Base-by-base conservation (phyloP, 2,329 filamentous ascomycete genomes). In the Talaromyces rugulosus region DNA sequence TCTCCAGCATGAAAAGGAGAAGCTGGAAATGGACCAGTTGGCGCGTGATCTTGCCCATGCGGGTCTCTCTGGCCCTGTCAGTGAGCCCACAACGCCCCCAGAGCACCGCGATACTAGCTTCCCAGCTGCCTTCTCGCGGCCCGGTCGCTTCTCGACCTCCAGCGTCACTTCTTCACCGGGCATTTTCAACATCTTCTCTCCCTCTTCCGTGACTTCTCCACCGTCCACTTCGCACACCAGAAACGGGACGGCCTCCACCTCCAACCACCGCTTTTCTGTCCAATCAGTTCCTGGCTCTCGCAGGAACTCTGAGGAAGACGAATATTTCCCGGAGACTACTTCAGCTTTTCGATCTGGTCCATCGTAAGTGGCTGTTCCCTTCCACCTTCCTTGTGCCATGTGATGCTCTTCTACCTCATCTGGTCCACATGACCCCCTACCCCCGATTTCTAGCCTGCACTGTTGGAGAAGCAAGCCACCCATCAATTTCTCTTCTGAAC, bases 21-120 rank as follows among this genome's bases (percentile, higher is more conserved):
- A 93, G 73, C 85, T 89, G 69, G 92, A 96, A 72, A 87, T 96
- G 70, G 87, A 89, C 62, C 88, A 91, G 74, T 90, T 98, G 80
- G 89, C 92, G 70, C 88, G 92, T 68, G 90, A 95, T 68, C 83
- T 96, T 62, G 82, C 82, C 50, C 81, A 85, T 66, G 82, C 83
- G 62, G 76, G 77, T 33, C 67, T 80, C 53, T 82, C 87, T 64
- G 90, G 90, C 59, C 90, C 93, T 70, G 91, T 96, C 73, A 96
- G 91, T 69, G 94, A 98, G 78, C 95, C 95, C 16, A 97, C 95
- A 1, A 99, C 95, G 27, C 95, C 95, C 27, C 95, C 95, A 34
- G 95, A 98, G 75, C 94, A 95, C 75, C 89, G 88, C 69, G 92
- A 96, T 66, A 87, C 86, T 64, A 89, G 88, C 51, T 94, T 96